Percentiles rank a stretch among this genome's conserved stretches.
phyloP scores from a whole-genome alignment of 2,329 filamentous ascomycete species.

The Teratosphaeria gauchensis region DNA sequence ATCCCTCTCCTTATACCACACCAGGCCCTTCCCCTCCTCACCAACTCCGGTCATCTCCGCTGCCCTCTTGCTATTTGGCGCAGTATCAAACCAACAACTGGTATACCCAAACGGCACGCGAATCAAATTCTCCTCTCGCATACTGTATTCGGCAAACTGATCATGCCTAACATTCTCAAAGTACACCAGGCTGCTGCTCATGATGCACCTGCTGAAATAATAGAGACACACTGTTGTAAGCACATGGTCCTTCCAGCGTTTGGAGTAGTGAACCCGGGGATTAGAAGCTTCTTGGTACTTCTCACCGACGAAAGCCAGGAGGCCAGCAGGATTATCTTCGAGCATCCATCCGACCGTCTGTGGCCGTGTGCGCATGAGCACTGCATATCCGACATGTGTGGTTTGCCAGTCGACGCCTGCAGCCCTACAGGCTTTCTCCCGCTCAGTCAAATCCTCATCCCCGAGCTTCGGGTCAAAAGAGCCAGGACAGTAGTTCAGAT shows the following conservation, averaged over 20 bases:
- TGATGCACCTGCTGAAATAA: slow-evolving; percentile 30
- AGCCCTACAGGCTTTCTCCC: slow-evolving; percentile 25
- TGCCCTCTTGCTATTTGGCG: slow-evolving; percentile 25
- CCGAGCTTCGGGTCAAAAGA: slow-evolving; percentile 22
- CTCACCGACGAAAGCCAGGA: slow-evolving; percentile 36
- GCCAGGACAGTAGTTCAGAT: slow-evolving; percentile 34
- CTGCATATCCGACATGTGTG: slow-evolving; percentile 33
- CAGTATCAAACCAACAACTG: slow-evolving; percentile 29
- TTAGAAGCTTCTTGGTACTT: slow-evolving; percentile 33
- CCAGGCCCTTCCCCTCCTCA: slow-evolving; percentile 19
- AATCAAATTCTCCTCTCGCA: slow-evolving; percentile 28
- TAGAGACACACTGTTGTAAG: slow-evolving; percentile 27
- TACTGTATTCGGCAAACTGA: slow-evolving; percentile 29
- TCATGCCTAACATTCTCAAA: slow-evolving; percentile 32
- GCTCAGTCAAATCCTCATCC: slow-evolving; percentile 11
- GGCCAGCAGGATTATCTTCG: slow-evolving; percentile 35
- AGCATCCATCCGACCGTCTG: slow-evolving; percentile 35
- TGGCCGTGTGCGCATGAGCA: slow-evolving; percentile 34
- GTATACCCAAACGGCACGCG: slow-evolving; percentile 30
- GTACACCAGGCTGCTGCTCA: slow-evolving; percentile 29
- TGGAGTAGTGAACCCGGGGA: slow-evolving; percentile 24
- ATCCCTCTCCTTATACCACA: slow-evolving; percentile 24
- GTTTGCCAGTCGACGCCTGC: slow-evolving; percentile 29
- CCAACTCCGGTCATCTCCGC: slow-evolving; percentile 23
- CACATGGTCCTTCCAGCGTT: slow-evolving; percentile 25